Evolutionary conservation across 2,329 filamentous ascomycete genomes (phyloP).

Genomic region (Malbranchea cinnamomea): DNA sequence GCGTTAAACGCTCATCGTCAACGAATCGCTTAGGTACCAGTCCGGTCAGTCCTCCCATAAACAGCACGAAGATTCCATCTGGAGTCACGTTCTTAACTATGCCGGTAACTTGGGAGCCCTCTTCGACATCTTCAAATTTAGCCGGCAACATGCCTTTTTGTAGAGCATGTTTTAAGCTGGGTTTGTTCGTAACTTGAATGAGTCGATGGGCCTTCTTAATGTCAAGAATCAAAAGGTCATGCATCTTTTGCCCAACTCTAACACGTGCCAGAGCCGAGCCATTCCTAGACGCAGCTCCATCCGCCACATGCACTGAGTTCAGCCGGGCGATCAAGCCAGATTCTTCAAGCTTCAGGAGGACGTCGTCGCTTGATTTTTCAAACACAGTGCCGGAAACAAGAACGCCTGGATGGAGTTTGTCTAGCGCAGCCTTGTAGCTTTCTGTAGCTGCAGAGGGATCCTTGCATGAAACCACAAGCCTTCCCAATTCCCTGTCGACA

Average conservation of each 20-base stretch:
- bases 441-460: slow-evolving; percentile 67
- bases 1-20: slow-evolving; percentile 49
- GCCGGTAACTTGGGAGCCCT: slow-evolving; percentile 55
- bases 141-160: slow-evolving; percentile 58
- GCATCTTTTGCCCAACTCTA: slow-evolving; percentile 66
- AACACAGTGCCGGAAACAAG: slow-evolving; percentile 64
- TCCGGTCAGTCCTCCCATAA: slow-evolving; percentile 61
- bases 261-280: slow-evolving; percentile 65
- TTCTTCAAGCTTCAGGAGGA: slow-evolving; percentile 61
- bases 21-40: slow-evolving; percentile 69
- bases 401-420: slow-evolving; percentile 56
- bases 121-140: slow-evolving; percentile 54
- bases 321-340: slow-evolving; percentile 65
- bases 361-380: slow-evolving; percentile 64
- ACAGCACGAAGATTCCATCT: slow-evolving; percentile 77
- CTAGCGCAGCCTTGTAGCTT: slow-evolving; percentile 58
- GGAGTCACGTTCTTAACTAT: slow-evolving; percentile 75
- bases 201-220: slow-evolving; percentile 66
- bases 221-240: slow-evolving; percentile 71
- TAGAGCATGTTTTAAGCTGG: slow-evolving; percentile 61
- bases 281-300: slow-evolving; percentile 69
- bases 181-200: slow-evolving; percentile 67
- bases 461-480: slow-evolving; percentile 83
- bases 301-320: slow-evolving; percentile 63
- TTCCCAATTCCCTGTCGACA: slow-evolving; percentile 54